A percentile compares a stretch with the other conserved stretches of the same genome.
Conservation (phyloP, 192 early-diverging fungal genomes). For the Ambispora gerdemannii region DNA sequence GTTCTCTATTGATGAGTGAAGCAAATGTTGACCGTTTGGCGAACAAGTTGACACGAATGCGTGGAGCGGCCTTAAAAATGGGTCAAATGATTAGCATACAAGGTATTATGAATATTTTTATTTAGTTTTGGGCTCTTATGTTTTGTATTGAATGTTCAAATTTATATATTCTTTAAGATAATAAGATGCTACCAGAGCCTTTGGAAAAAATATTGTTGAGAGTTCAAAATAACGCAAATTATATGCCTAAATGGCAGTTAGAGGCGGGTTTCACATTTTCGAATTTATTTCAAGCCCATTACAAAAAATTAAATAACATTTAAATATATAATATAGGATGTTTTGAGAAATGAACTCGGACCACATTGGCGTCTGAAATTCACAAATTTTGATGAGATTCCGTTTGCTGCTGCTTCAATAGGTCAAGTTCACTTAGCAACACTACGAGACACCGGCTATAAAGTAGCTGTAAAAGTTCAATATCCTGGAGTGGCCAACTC, state of each 20-base stretch:
- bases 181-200: conserved; percentile 71
- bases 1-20: conserved; percentile 64
- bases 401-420: conserved; percentile 91
- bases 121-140: conserved; percentile 1
- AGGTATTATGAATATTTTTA: conserved; percentile 43
- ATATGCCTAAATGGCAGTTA: conserved; percentile 89
- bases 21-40: conserved; percentile 87
- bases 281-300: neutral
- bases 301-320: neutral
- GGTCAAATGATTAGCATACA: conserved; percentile 99
- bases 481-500: conserved; percentile 90
- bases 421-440: conserved; percentile 77
- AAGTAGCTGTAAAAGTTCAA: conserved; percentile 91
- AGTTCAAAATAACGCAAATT: conserved; percentile 94
- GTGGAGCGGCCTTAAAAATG: conserved; percentile 94
- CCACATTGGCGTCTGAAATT: conserved; percentile 69
- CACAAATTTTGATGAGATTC: conserved; percentile 65
- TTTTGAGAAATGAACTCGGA: conserved; percentile 67
- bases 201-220: conserved; percentile 76
- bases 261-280: conserved; percentile 40
- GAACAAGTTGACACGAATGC: conserved; percentile 81
- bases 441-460: conserved; percentile 40
- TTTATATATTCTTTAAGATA: conserved; percentile 41
- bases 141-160: neutral
- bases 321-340: too few species aligned